These are phyloP conservation scores for Aquilaria yunnanensis DNA, from an alignment of 345 rosid genomes.

Conservation along the genomic window DNA sequence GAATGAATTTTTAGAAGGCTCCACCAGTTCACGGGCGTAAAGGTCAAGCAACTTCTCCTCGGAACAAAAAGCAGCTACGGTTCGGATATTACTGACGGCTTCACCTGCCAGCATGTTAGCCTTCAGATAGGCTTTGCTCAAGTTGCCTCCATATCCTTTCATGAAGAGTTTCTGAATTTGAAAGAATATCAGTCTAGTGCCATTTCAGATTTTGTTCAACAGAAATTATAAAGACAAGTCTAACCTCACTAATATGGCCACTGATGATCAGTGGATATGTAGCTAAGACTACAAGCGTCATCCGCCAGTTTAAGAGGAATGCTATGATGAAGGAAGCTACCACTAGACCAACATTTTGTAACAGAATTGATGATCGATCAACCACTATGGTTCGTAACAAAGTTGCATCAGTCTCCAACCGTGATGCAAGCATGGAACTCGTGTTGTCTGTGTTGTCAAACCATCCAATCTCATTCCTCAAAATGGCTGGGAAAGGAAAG, in stretches of 20 bases:
- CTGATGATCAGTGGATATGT: constrained; percentile 81
- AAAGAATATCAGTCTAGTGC: neutral
- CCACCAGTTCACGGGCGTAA: constrained; percentile 67
- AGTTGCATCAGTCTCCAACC: constrained; percentile 81
- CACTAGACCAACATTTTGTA: constrained; percentile 77
- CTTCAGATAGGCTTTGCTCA: constrained; percentile 86
- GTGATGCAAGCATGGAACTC: constrained; percentile 80
- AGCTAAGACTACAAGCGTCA: constrained; percentile 82
- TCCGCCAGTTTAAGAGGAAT: constrained; percentile 91
- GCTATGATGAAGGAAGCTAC: constrained; percentile 68
- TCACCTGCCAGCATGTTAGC: constrained; percentile 98
- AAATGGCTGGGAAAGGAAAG: constrained; percentile 45
- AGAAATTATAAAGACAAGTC: constrained; percentile 1
- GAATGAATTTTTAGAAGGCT: constrained; percentile 72
- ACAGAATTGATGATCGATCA: constrained; percentile 71
- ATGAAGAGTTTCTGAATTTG: constrained; percentile 78
- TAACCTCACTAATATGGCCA: constrained; percentile 97
- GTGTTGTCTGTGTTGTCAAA: constrained; percentile 77
- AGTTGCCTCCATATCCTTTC: constrained; percentile 94
- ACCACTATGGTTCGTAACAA: constrained; percentile 66
- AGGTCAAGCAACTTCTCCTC: constrained; percentile 84
- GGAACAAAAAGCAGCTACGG: constrained; percentile 89
- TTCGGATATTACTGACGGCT: constrained; percentile 89
- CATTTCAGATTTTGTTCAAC: neutral
- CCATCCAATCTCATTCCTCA: constrained; percentile 95